Evolutionary conservation across 1,139 yeast genomes (phyloP), one percentile per base, ranked within the genome.

Genomic region (Candida glucosophila): DNA sequence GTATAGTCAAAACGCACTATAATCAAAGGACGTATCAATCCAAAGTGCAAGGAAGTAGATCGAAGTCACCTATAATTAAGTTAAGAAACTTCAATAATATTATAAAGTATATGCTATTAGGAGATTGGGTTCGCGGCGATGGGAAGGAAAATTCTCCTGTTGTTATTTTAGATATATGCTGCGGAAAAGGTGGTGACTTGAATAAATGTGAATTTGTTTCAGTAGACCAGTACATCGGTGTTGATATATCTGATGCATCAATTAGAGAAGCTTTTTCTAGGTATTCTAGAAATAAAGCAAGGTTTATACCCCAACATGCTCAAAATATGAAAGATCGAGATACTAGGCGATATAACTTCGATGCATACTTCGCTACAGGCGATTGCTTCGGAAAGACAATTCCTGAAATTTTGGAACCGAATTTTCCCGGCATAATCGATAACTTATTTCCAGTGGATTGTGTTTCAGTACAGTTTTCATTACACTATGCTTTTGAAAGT

Each of bases 111-210:
- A 81, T 86, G 41, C 56, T 90, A n/a, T 73, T 90, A 29, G 78
- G 80, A 28, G 77, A 77, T 38, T 76, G 65, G 50, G 73, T 77
- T 27, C 56, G 54, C 22, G 45, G 47, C 14, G 59, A 59, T 6
- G 59, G 65, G 2, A 71, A 69, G 17, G 62, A 66, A 10, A 83
- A 40, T 5, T 41, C 38, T 1, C 58, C 62, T 1, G 49, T 53
- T 12, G 49, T 58, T 8, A 40, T 81, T 1, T 58, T 90, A 20
- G 99, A 90, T 45, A 54, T 90, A 29, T 95, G 96, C 13, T 90
- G 98, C 53, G 99, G 99, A 10, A 92, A 90, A 51, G 99, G 99
- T 23, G 99, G 99, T 12, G 99, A 90, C 55, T 58, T 92, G 43
- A 73, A 81, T 43, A 90, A 90, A 52, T 88, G 95, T 76, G 82